Evolutionary conservation across 1,284 basidiomycete species (phyloP).

Genomic region (Hypsizygus ulmarius): DNA sequence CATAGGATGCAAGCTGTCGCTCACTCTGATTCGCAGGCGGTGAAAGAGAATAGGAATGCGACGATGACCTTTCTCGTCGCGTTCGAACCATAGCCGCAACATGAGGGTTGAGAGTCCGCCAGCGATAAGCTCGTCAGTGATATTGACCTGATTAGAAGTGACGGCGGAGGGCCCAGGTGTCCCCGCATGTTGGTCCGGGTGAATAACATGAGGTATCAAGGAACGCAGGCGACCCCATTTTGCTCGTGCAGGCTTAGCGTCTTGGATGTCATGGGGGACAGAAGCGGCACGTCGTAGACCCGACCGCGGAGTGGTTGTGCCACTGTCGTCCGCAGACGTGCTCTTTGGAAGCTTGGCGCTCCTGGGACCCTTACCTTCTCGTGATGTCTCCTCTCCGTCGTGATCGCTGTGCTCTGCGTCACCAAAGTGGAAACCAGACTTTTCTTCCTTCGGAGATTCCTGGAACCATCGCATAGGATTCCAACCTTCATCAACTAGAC

Average conservation of each 20-base stretch:
- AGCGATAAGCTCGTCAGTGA: constrained; percentile 82
- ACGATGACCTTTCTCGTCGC: constrained; percentile 83
- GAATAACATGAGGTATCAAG: constrained; percentile 56
- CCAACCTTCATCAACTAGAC: constrained; percentile 46
- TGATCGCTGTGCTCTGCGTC: constrained; percentile 20
- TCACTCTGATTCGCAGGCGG: constrained; percentile 79
- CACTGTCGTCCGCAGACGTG: constrained; percentile 16
- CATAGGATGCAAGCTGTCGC: constrained; percentile 82
- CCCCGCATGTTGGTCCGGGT: constrained; percentile 28
- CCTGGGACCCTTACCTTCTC: constrained; percentile 12
- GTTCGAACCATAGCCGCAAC: constrained; percentile 87
- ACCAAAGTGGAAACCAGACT: constrained; percentile 33
- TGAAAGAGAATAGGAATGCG: constrained; percentile 89
- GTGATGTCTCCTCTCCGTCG: constrained; percentile 4
- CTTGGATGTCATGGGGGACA: constrained; percentile 36
- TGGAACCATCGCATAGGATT: constrained; percentile 56
- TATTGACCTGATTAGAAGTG: constrained; percentile 59
- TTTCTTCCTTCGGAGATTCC: constrained; percentile 52
- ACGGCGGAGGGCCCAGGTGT: constrained; percentile 46
- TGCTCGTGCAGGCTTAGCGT: constrained; percentile 33
- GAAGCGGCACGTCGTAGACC: constrained; percentile 42
- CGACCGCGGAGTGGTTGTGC: constrained; percentile 13
- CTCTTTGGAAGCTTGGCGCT: constrained; percentile 6
- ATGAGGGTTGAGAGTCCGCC: constrained; percentile 83
- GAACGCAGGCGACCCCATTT: constrained; percentile 65